phyloP scores from a whole-genome alignment of 805 yeast species.

The Metschnikowia cubensis region DNA sequence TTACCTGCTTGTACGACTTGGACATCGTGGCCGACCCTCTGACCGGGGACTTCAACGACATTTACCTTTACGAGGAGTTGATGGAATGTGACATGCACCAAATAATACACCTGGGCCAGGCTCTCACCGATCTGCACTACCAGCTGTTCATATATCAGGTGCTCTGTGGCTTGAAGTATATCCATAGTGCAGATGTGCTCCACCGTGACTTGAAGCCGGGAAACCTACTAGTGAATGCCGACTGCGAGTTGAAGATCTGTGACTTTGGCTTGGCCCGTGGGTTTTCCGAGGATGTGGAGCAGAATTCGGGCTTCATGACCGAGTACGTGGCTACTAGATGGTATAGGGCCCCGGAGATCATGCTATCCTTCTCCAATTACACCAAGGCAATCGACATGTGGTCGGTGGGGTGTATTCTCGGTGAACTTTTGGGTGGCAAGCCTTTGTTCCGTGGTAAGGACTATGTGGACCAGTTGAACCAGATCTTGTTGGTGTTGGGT shows the following conservation, averaged over 20 bases:
- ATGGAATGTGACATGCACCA: conserved; percentile 99
- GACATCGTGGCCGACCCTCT: conserved; percentile 74
- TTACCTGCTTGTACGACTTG: conserved; percentile 90
- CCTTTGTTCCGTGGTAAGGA: conserved; percentile 95
- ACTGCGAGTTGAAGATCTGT: conserved; percentile 93
- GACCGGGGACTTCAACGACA: conserved; percentile 75
- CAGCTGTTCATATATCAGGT: conserved; percentile 91
- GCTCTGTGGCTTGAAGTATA: conserved; percentile 82
- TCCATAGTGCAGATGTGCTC: conserved; percentile 88
- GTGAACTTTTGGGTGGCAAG: conserved; percentile 85
- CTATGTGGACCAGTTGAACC: conserved; percentile 90
- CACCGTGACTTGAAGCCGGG: conserved; percentile 96
- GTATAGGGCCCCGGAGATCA: conserved; percentile 98
- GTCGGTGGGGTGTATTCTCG: conserved; percentile 97
- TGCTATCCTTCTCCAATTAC: conserved; percentile 89
- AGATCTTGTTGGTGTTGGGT: conserved; percentile 83
- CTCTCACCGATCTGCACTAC: conserved; percentile 90
- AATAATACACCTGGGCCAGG: conserved; percentile 89
- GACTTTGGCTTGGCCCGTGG: conserved; percentile 97
- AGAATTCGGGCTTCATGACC: conserved; percentile 89
- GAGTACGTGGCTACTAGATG: conserved; percentile 98
- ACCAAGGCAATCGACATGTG: conserved; percentile 96
- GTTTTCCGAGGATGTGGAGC: conserved; percentile 73
- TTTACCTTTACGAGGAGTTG: conserved; percentile 89
- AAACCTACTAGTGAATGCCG: conserved; percentile 87